Percentiles rank a stretch among this genome's conserved stretches.
phyloP scores from a whole-genome alignment of 495 filamentous ascomycete genomes.

The Tuber umbilicatum region DNA sequence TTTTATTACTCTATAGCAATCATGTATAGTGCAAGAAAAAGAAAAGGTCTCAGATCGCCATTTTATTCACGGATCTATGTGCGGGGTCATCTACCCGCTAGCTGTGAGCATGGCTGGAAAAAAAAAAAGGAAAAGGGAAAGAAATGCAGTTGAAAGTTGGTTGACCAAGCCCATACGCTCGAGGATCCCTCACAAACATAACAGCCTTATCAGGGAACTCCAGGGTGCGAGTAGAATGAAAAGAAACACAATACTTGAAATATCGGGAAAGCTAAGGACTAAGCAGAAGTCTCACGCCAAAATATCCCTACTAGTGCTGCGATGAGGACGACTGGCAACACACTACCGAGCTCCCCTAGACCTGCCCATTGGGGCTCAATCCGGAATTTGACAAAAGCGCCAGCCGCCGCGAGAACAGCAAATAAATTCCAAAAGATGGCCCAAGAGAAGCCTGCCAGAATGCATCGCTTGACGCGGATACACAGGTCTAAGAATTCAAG shows the following conservation, averaged over 20 bases:
- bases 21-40: background rate
- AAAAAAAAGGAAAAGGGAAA: background rate
- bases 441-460: slow-evolving; percentile 69
- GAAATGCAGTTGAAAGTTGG: background rate
- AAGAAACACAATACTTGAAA: background rate
- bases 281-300: slow-evolving; percentile 1
- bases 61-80: background rate
- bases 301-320: slow-evolving; percentile 40
- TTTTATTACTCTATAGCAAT: background rate
- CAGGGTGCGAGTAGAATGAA: background rate
- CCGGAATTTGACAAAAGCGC: slow-evolving; percentile 57
- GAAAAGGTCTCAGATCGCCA: background rate
- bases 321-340: slow-evolving; percentile 63
- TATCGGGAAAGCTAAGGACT: background rate
- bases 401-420: slow-evolving; percentile 63
- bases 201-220: background rate
- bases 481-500: slow-evolving; percentile 56
- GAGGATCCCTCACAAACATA: background rate
- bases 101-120: background rate
- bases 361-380: slow-evolving; percentile 71
- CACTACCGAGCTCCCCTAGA: slow-evolving; percentile 69
- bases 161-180: background rate
- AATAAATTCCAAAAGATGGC: slow-evolving; percentile 66
- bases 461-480: slow-evolving; percentile 50
- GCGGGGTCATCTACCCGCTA: background rate